Evolutionary conservation across 768 basidiomycete species (phyloP).

Genomic region (Lepiota brunneoincarnata): DNA sequence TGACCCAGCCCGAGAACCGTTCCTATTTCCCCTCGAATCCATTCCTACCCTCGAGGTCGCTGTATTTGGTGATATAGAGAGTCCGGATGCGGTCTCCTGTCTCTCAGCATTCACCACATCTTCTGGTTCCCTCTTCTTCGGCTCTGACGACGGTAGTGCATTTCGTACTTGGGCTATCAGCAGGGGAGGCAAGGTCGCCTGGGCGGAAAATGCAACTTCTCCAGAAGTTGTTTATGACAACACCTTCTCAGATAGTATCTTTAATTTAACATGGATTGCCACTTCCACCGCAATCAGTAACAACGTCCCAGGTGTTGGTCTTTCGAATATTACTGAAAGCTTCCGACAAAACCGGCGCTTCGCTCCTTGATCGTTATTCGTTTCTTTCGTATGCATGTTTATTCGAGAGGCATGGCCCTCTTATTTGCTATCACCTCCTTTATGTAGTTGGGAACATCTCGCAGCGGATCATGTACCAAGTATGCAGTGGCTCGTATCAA

Average conservation of each 20-base stretch:
- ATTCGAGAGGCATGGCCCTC: conserved; percentile 1
- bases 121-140: conserved; percentile 55
- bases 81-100: conserved; percentile 44
- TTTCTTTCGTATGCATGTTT: neutral
- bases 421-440: neutral
- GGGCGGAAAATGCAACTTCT: conserved; percentile 53
- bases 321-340: conserved; percentile 44
- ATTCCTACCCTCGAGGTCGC: conserved; percentile 61
- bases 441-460: neutral
- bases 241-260: conserved; percentile 37
- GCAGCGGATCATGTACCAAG: conserved; percentile 9
- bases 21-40: conserved; percentile 36
- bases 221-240: conserved; percentile 49
- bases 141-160: conserved; percentile 44
- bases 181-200: conserved; percentile 36
- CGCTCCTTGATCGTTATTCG: conserved; percentile 21
- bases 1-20: conserved; percentile 25
- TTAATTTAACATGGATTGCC: conserved; percentile 50
- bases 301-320: conserved; percentile 27
- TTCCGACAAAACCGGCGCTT: conserved; percentile 33
- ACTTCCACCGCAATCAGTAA: conserved; percentile 33
- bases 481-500: neutral
- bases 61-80: conserved; percentile 54
- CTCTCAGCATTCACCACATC: conserved; percentile 51
- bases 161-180: conserved; percentile 56